Conservation (phyloP, 768 basidiomycete genomes). For the Myochromella boudieri region DNA sequence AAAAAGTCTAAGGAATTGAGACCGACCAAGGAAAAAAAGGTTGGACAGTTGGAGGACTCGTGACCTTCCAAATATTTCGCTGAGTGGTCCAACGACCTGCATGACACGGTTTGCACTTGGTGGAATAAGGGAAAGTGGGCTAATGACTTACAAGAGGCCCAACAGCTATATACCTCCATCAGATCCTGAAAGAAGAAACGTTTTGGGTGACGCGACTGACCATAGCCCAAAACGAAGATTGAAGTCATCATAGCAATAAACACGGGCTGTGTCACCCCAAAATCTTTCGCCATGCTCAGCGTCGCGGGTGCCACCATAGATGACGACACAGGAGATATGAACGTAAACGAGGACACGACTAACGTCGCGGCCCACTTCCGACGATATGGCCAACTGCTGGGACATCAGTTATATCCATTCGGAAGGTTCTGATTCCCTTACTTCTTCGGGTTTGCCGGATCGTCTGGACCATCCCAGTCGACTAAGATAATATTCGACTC, state of each 20-base stretch:
- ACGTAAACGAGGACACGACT: constrained; percentile 68
- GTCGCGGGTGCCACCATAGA: constrained; percentile 74
- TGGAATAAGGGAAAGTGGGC: background rate
- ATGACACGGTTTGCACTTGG: background rate
- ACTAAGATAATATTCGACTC: constrained; percentile 35
- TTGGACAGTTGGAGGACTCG: constrained; percentile 62
- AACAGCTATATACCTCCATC: constrained; percentile 38
- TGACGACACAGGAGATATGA: constrained; percentile 69
- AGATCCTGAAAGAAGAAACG: background rate
- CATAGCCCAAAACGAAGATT: constrained; percentile 53
- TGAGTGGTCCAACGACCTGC: constrained; percentile 57
- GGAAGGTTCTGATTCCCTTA: constrained; percentile 19
- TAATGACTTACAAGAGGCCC: constrained; percentile 45
- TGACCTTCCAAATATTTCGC: constrained; percentile 71
- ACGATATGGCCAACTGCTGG: constrained; percentile 50
- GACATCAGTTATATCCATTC: background rate
- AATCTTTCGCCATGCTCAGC: constrained; percentile 45
- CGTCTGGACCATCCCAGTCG: constrained; percentile 64
- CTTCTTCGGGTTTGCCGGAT: constrained; percentile 62
- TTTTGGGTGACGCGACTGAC: constrained; percentile 31
- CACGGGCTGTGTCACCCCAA: constrained; percentile 51
- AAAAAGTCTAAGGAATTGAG: background rate
- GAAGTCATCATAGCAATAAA: constrained; percentile 60
- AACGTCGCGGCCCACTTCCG: constrained; percentile 65
- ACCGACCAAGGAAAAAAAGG: constrained; percentile 62